Conservation (phyloP, 805 yeast species). For the Metschnikowia colocasiae region DNA sequence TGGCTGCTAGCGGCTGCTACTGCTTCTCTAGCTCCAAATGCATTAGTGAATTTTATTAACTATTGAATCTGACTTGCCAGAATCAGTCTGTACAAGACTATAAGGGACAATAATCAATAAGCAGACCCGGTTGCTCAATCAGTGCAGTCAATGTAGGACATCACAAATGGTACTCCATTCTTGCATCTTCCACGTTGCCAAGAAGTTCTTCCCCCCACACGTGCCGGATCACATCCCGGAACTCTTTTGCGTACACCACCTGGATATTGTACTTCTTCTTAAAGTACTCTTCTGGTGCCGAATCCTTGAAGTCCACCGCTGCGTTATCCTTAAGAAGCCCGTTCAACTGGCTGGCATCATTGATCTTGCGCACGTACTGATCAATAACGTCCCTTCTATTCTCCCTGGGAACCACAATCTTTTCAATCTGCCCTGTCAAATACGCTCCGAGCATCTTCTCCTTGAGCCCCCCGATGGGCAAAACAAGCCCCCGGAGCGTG, state of each 20-base stretch:
- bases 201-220: slow-evolving; percentile 61
- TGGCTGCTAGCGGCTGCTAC: too few relatives aligned
- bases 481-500: slow-evolving; percentile 69
- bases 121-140: too few relatives aligned
- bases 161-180: slow-evolving; percentile 15
- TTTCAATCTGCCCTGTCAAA: slow-evolving; percentile 52
- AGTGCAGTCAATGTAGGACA: too few relatives aligned
- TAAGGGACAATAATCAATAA: too few relatives aligned
- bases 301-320: slow-evolving; percentile 26
- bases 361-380: slow-evolving; percentile 41
- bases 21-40: too few relatives aligned
- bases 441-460: slow-evolving; percentile 81
- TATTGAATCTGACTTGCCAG: too few relatives aligned
- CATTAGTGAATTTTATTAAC: too few relatives aligned
- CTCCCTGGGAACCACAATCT: slow-evolving; percentile 65
- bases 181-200: slow-evolving; percentile 17
- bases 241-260: slow-evolving; percentile 65
- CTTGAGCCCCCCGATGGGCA: slow-evolving; percentile 79
- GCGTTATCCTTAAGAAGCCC: slow-evolving; percentile 37
- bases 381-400: slow-evolving; percentile 68
- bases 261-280: slow-evolving; percentile 53
- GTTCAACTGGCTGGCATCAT: slow-evolving; percentile 31
- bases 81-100: too few relatives aligned
- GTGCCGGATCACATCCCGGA: slow-evolving; percentile 67
- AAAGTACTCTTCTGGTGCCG: slow-evolving; percentile 50